These are phyloP conservation scores for Aureobasidium sp. DNA, from an alignment of 2,329 filamentous ascomycete species.

Conservation along the genomic window DNA sequence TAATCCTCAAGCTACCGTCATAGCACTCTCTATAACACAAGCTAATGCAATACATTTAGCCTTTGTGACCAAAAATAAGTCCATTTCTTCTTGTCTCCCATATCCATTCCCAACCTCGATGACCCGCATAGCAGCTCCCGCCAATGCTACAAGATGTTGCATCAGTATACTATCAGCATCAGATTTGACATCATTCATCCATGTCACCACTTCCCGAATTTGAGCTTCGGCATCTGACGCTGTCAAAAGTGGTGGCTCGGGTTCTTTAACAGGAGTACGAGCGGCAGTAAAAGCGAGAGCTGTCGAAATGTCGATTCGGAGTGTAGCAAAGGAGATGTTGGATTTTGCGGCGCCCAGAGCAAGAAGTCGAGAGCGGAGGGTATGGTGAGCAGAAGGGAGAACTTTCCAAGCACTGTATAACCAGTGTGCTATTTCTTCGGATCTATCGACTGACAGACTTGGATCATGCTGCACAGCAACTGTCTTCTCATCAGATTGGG, in stretches of 20 bases:
- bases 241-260: neutral
- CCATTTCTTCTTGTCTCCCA: neutral
- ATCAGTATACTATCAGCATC: neutral
- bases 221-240: neutral
- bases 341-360: neutral
- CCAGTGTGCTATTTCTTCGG: slow-evolving; percentile 6
- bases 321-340: neutral
- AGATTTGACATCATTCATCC: neutral
- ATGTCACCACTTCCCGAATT: neutral
- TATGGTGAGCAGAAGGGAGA: neutral
- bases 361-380: neutral
- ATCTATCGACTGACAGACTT: neutral
- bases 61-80: neutral
- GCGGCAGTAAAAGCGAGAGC: neutral
- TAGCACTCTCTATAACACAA: neutral
- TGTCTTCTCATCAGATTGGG: neutral
- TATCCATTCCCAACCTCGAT: neutral
- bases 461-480: neutral
- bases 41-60: slow-evolving; percentile 7
- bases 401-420: neutral
- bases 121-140: neutral
- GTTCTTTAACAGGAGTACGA: neutral
- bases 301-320: neutral
- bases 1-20: neutral
- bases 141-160: slow-evolving; percentile 1